Conservation (phyloP, 2,329 filamentous ascomycete species). For the Volutella citrinella region DNA sequence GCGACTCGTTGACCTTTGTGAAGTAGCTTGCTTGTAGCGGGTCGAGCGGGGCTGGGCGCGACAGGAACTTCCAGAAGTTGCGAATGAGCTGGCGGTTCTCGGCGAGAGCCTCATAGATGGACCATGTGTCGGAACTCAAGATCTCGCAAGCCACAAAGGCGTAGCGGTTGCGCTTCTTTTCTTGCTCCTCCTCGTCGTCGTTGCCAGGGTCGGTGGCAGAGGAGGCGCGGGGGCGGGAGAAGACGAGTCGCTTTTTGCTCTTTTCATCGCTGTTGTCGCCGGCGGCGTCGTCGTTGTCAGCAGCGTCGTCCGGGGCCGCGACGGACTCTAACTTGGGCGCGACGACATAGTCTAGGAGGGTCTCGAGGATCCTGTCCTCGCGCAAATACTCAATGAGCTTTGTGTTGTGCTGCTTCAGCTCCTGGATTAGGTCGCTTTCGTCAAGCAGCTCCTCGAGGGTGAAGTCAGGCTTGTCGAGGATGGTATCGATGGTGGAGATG, state of each 20-base stretch:
- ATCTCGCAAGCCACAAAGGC: constrained; percentile 93
- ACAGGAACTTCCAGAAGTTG: constrained; percentile 89
- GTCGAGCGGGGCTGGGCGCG: constrained; percentile 79
- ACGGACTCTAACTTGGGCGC: constrained; percentile 66
- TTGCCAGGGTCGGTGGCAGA: constrained; percentile 48
- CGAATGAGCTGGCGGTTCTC: constrained; percentile 75
- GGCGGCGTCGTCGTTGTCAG: constrained; percentile 48
- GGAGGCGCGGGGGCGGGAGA: constrained; percentile 51
- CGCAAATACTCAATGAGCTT: constrained; percentile 96
- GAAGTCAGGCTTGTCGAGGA: constrained; percentile 95
- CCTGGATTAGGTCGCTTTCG: constrained; percentile 93
- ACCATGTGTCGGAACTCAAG: constrained; percentile 93
- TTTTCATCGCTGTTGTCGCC: constrained; percentile 51
- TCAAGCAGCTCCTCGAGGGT: constrained; percentile 94
- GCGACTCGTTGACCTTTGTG: constrained; percentile 96
- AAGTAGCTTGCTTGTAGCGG: constrained; percentile 96
- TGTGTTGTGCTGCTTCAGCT: constrained; percentile 96
- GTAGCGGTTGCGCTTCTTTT: constrained; percentile 90
- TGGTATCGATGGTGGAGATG: constrained; percentile 92
- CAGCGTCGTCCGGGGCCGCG: constrained; percentile 48
- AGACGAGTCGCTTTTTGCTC: constrained; percentile 41
- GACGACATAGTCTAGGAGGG: constrained; percentile 86
- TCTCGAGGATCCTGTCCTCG: constrained; percentile 79
- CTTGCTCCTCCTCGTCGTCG: constrained; percentile 68
- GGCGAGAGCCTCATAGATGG: constrained; percentile 88